Conservation (phyloP, 805 yeast species). For the Nakazawaea peltata region DNA sequence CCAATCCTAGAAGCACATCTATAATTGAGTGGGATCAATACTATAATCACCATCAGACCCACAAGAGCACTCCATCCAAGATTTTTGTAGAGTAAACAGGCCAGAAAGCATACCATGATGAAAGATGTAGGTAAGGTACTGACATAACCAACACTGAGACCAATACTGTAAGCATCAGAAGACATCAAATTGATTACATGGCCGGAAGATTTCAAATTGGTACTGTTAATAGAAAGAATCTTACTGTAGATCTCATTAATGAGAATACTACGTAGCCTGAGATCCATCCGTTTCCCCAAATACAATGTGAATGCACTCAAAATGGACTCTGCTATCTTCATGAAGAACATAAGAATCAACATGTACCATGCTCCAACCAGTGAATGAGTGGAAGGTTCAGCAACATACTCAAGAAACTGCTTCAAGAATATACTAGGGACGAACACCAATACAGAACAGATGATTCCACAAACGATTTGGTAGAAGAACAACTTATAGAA, state of each 20-base stretch:
- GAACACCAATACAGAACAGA: conserved; percentile 60
- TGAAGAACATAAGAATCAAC: conserved; percentile 61
- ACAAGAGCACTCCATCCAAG: conserved; percentile 40
- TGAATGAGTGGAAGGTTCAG: conserved; percentile 55
- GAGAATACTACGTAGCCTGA: conserved; percentile 80
- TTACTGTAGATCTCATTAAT: conserved; percentile 90
- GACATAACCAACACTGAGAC: conserved; percentile 10
- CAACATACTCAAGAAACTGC: conserved; percentile 74
- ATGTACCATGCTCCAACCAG: conserved; percentile 78
- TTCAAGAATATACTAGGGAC: conserved; percentile 76
- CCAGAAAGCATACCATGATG: conserved; percentile 22
- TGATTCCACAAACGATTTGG: conserved; percentile 66
- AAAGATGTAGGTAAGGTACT: conserved; percentile 13
- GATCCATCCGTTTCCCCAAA: conserved; percentile 86
- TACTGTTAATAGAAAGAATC: conserved; percentile 59
- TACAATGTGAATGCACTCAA: conserved; percentile 75
- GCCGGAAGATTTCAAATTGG: background rate
- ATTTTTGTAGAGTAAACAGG: conserved; percentile 27
- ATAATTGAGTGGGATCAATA: conserved; percentile 33
- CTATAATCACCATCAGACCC: conserved; percentile 29
- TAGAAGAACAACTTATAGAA: conserved; percentile 50
- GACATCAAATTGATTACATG: conserved; percentile 7
- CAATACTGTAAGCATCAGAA: conserved; percentile 7
- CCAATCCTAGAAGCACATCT: conserved; percentile 26
- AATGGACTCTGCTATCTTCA: conserved; percentile 52